Percentiles rank a stretch among this genome's conserved stretches.
These are phyloP conservation scores for Hyaloperonospora brassicae DNA, from an alignment of 352 stramenopile species.

Conservation along the genomic window DNA sequence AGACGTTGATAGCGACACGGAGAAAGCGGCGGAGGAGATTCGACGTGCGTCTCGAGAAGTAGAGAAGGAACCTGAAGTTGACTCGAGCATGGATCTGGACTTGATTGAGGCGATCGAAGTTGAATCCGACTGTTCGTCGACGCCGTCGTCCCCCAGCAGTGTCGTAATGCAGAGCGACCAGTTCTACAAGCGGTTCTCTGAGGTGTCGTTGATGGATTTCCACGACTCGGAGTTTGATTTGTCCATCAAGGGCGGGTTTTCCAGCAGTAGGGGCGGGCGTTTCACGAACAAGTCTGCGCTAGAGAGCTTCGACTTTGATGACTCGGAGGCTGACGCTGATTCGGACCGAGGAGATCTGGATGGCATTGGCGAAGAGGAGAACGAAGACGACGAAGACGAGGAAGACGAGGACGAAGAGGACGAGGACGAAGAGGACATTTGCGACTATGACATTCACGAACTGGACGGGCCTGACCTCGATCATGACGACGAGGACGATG, in stretches of 20 bases:
- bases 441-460: slow-evolving; percentile 24
- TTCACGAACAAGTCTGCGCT: slow-evolving; percentile 21
- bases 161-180: slow-evolving; percentile 27
- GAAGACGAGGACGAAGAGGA: slow-evolving; percentile 27
- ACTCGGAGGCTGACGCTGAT: slow-evolving; percentile 16
- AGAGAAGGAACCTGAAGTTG: slow-evolving; percentile 23
- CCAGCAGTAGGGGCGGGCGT: slow-evolving; percentile 4
- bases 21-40: slow-evolving; percentile 13
- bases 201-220: slow-evolving; percentile 50
- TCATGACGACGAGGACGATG: slow-evolving; percentile 23
- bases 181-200: slow-evolving; percentile 42
- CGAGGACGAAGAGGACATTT: slow-evolving; percentile 17
- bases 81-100: slow-evolving; percentile 17
- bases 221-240: slow-evolving; percentile 61
- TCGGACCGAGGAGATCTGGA: slow-evolving; percentile 24
- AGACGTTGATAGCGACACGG: slow-evolving; percentile 19
- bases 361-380: slow-evolving; percentile 28
- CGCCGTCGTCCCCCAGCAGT: slow-evolving; percentile 34
- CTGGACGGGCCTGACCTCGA: slow-evolving; percentile 17
- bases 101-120: slow-evolving; percentile 18
- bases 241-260: slow-evolving; percentile 28
- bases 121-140: slow-evolving; percentile 34
- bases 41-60: slow-evolving; percentile 11
- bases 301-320: slow-evolving; percentile 12
- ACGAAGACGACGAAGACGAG: slow-evolving; percentile 20